Conservation (phyloP, 768 basidiomycete species). For the Termitomyces sp. region DNA sequence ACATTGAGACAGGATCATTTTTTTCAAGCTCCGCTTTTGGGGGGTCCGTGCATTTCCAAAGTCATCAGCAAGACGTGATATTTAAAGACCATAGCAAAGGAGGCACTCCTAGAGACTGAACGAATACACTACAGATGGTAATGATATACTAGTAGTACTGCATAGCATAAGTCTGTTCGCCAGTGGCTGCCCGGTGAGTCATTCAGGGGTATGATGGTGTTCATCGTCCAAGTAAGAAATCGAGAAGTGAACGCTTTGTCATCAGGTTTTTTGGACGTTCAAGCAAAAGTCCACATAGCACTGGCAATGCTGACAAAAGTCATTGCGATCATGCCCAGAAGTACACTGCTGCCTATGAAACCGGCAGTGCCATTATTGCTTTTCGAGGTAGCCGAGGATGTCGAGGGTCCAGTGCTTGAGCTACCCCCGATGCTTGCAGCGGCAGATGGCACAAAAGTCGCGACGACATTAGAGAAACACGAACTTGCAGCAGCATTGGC, state of each 20-base stretch:
- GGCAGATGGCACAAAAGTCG: conserved; percentile 59
- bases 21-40: conserved; percentile 14
- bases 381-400: conserved; percentile 13
- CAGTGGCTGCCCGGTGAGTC: background rate
- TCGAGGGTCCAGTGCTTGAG: conserved; percentile 10
- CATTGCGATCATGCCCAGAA: conserved; percentile 31
- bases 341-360: conserved; percentile 20
- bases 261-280: conserved; percentile 5
- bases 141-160: conserved; percentile 11
- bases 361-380: conserved; percentile 16
- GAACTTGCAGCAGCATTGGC: conserved; percentile 56
- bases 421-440: conserved; percentile 22
- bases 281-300: conserved; percentile 38
- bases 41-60: conserved; percentile 12
- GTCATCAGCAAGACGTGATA: background rate
- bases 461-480: conserved; percentile 58
- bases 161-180: conserved; percentile 7
- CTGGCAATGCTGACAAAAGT: conserved; percentile 31
- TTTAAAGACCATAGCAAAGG: conserved; percentile 9
- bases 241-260: background rate
- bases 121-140: conserved; percentile 9
- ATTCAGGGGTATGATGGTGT: background rate
- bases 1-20: conserved; percentile 7
- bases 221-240: background rate
- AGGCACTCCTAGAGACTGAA: conserved; percentile 9